These are phyloP conservation scores for Backusella australiensis DNA, from an alignment of 192 early-diverging fungal genomes.

Conservation along the genomic window DNA sequence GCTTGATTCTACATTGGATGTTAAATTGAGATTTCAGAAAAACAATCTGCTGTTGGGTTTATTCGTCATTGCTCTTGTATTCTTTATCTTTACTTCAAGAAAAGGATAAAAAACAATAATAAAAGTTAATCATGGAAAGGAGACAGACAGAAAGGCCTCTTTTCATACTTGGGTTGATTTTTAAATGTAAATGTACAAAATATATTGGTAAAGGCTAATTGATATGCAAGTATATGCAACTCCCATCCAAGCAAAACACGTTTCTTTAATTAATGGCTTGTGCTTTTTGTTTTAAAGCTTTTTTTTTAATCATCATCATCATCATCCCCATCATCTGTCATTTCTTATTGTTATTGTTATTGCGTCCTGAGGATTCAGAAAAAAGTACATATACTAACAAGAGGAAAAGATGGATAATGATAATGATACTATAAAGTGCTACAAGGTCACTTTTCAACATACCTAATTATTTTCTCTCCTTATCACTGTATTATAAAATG, in stretches of 20 bases:
- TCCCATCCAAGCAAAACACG: not conserved
- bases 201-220: not conserved
- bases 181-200: not conserved
- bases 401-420: not conserved
- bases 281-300: not conserved
- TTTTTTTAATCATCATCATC: not conserved
- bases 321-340: not conserved
- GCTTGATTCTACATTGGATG: too few relatives aligned
- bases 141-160: too few relatives aligned
- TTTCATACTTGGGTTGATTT: not conserved
- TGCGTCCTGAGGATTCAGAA: not conserved
- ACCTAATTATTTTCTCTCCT: not conserved
- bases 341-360: not conserved
- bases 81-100: too few relatives aligned
- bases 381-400: not conserved
- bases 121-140: too few relatives aligned
- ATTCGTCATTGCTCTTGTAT: too few relatives aligned
- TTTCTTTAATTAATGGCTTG: slow-evolving; percentile 2
- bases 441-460: not conserved
- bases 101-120: too few relatives aligned
- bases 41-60: too few relatives aligned
- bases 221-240: not conserved
- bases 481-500: not conserved
- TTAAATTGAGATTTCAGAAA: too few relatives aligned
- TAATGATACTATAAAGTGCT: not conserved